A percentile compares a stretch with the other conserved stretches of the same genome.
These are phyloP conservation scores for Pichia membranifaciens DNA, from an alignment of 805 yeast genomes.

Conservation along the genomic window DNA sequence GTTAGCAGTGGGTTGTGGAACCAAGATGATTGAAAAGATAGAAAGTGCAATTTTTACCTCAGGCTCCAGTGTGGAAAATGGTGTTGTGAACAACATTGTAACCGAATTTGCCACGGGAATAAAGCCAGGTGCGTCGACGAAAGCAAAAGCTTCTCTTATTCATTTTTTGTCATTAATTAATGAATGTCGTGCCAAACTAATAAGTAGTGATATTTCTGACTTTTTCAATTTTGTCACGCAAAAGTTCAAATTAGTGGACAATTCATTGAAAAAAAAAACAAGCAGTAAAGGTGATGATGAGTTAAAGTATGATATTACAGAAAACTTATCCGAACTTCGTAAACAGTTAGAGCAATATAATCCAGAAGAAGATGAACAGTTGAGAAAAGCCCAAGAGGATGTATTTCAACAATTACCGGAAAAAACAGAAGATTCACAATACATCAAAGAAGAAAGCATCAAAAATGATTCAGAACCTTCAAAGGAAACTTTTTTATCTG, in stretches of 20 bases:
- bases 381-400: slow-evolving; percentile 20
- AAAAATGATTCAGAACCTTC: slow-evolving; percentile 22
- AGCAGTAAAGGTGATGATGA: slow-evolving; percentile 20
- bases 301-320: slow-evolving; percentile 18
- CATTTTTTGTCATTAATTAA: slow-evolving; percentile 28
- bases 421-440: slow-evolving; percentile 22
- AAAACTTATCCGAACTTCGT: slow-evolving; percentile 26
- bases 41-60: slow-evolving; percentile 12
- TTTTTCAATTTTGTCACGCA: slow-evolving; percentile 21
- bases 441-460: slow-evolving; percentile 1
- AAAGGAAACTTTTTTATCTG: slow-evolving; percentile 21
- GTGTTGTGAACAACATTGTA: slow-evolving; percentile 9
- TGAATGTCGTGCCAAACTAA: slow-evolving; percentile 15
- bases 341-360: slow-evolving; percentile 25
- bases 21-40: slow-evolving; percentile 32
- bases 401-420: neutral
- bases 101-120: slow-evolving; percentile 13
- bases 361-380: slow-evolving; percentile 20
- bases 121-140: slow-evolving; percentile 16
- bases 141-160: slow-evolving; percentile 23
- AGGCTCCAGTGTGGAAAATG: neutral
- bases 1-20: slow-evolving; percentile 69
- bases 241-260: slow-evolving; percentile 19
- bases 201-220: slow-evolving; percentile 3
- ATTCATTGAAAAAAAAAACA: slow-evolving; percentile 16